A percentile compares a stretch with the other conserved stretches of the same genome.
phyloP scores from a whole-genome alignment of 169 alveolate species.

The Pseudocohnilembus persalinus region DNA sequence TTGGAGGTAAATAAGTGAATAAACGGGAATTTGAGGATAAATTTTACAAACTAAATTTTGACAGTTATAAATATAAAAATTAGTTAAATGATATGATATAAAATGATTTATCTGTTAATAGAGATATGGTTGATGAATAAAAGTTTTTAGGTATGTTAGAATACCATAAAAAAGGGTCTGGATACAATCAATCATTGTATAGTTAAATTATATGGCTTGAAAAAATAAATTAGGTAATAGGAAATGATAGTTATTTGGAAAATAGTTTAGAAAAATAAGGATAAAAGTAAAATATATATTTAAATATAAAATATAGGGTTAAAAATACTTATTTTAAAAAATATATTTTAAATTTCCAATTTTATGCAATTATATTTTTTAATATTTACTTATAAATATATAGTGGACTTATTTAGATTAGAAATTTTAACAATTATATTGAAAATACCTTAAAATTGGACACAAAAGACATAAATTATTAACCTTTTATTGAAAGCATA shows the following conservation, averaged over 20 bases:
- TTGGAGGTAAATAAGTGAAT: not conserved
- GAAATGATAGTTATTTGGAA: not conserved
- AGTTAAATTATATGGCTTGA: not conserved
- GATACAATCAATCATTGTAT: not conserved
- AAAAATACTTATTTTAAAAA: too few species aligned
- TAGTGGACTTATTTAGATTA: not conserved
- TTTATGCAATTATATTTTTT: not conserved
- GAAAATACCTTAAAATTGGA: not conserved
- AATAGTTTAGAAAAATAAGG: not conserved
- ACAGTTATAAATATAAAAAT: too few species aligned
- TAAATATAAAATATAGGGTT: too few species aligned
- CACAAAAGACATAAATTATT: not conserved
- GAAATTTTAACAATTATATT: not conserved
- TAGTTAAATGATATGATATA: not conserved
- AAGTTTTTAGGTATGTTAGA: not conserved
- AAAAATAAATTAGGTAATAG: not conserved
- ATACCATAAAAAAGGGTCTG: not conserved
- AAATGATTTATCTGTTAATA: not conserved
- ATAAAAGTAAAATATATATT: too few species aligned
- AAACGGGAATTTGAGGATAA: not conserved
- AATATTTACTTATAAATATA: too few species aligned
- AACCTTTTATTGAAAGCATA: not conserved
- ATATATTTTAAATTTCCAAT: not conserved
- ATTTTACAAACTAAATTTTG: not conserved
- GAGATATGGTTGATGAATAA: not conserved